Conservation (phyloP, 345 rosid genomes). For the Turnera subulata region DNA sequence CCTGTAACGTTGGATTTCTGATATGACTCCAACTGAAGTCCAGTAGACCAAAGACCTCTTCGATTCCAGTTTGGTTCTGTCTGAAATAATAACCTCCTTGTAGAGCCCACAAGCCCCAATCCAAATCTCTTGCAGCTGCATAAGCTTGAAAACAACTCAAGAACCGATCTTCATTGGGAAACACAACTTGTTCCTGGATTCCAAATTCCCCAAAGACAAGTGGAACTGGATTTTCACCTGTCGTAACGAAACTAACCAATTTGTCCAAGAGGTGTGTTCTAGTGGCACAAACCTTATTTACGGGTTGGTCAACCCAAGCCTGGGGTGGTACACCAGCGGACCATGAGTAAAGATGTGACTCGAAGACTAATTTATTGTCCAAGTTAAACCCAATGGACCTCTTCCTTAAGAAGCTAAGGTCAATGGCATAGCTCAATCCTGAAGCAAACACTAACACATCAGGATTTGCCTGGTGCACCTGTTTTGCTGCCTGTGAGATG, state of each 20-base stretch:
- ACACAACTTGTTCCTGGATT: background rate
- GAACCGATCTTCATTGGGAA: background rate
- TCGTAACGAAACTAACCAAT: background rate
- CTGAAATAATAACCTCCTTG: slow-evolving; percentile 6
- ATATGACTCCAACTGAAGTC: slow-evolving; percentile 2
- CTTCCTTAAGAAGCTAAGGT: background rate
- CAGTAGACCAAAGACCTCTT: slow-evolving; percentile 11
- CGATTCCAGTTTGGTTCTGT: background rate
- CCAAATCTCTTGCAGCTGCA: background rate
- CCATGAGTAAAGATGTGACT: slow-evolving; percentile 11
- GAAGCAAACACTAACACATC: slow-evolving; percentile 8
- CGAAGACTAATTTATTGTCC: slow-evolving; percentile 11
- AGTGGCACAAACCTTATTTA: slow-evolving; percentile 4
- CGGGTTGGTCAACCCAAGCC: background rate
- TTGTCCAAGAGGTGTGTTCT: background rate
- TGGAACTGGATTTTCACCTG: slow-evolving; percentile 10
- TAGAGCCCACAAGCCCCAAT: slow-evolving; percentile 2
- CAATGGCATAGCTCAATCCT: slow-evolving; percentile 7
- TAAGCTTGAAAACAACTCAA: background rate
- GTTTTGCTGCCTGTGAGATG: slow-evolving; percentile 6
- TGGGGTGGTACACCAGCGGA: background rate
- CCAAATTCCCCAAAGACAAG: slow-evolving; percentile 1
- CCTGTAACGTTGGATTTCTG: slow-evolving; percentile 5
- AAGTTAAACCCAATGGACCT: background rate
- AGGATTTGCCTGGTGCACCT: slow-evolving; percentile 11